phyloP scores from a whole-genome alignment of 2,329 filamentous ascomycete genomes.

The Penicillium decumbens region DNA sequence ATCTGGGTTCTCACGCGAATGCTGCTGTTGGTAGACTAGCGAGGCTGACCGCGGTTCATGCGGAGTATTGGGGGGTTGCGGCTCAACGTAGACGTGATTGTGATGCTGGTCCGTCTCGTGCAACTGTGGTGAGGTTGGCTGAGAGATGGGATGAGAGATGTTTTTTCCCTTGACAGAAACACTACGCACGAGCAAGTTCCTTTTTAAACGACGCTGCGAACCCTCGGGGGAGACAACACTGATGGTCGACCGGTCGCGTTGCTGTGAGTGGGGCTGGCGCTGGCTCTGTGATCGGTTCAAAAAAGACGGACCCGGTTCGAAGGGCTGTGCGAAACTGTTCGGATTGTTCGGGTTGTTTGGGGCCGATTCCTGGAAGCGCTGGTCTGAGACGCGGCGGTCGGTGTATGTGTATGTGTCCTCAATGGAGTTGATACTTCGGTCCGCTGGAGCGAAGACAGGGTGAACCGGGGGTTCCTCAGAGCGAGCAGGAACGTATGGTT shows the following conservation, averaged over 20 bases:
- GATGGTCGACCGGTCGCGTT: conserved; percentile 18
- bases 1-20: conserved; percentile 9
- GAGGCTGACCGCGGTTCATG: conserved; percentile 14
- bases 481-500: conserved; percentile 2
- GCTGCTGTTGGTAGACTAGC: conserved; percentile 14
- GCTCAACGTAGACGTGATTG: conserved; percentile 8
- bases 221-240: conserved; percentile 26
- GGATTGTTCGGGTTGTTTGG: not conserved
- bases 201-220: conserved; percentile 23
- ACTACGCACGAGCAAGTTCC: conserved; percentile 21
- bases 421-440: conserved; percentile 15
- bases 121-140: conserved; percentile 20
- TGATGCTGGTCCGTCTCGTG: conserved; percentile 11
- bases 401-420: conserved; percentile 7
- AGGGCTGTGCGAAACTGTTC: not conserved
- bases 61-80: conserved; percentile 8
- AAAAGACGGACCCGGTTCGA: conserved; percentile 2
- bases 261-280: conserved; percentile 18
- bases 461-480: conserved; percentile 21
- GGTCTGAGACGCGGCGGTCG: conserved; percentile 1
- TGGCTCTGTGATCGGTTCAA: conserved; percentile 27
- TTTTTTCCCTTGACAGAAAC: conserved; percentile 24
- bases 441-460: conserved; percentile 18
- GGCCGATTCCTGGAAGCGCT: conserved; percentile 12
- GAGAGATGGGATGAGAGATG: conserved; percentile 19